These are phyloP conservation scores for Suillus occidentalis DNA, from an alignment of 768 basidiomycete species.

Conservation along the genomic window DNA sequence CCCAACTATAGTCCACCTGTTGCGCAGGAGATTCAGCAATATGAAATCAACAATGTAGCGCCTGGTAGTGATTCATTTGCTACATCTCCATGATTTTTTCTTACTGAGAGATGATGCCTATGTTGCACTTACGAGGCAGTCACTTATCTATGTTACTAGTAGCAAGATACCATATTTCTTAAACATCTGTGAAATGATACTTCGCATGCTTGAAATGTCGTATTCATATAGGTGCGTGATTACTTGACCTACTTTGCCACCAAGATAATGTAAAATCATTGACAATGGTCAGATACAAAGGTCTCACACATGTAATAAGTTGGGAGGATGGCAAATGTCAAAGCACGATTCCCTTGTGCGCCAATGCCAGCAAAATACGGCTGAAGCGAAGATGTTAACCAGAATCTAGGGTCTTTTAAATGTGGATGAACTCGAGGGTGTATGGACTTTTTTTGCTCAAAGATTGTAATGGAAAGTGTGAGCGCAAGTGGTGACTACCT, in stretches of 20 bases:
- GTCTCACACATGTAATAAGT: not conserved
- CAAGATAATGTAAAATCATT: not conserved
- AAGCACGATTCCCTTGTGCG: not conserved
- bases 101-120: not conserved
- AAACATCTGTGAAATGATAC: not conserved
- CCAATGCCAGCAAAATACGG: not conserved
- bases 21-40: not conserved
- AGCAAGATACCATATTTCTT: not conserved
- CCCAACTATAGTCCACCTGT: too few species aligned
- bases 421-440: too few species aligned
- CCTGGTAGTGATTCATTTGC: not conserved
- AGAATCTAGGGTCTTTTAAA: too few species aligned
- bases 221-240: not conserved
- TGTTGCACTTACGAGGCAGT: not conserved
- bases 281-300: not conserved
- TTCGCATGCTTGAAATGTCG: not conserved
- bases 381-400: too few species aligned
- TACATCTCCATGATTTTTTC: not conserved
- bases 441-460: not conserved
- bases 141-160: not conserved
- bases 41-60: not conserved
- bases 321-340: not conserved
- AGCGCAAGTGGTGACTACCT: not conserved
- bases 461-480: not conserved
- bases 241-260: not conserved